Conservation (phyloP, 495 filamentous ascomycete species). For the Tirmania nivea region DNA sequence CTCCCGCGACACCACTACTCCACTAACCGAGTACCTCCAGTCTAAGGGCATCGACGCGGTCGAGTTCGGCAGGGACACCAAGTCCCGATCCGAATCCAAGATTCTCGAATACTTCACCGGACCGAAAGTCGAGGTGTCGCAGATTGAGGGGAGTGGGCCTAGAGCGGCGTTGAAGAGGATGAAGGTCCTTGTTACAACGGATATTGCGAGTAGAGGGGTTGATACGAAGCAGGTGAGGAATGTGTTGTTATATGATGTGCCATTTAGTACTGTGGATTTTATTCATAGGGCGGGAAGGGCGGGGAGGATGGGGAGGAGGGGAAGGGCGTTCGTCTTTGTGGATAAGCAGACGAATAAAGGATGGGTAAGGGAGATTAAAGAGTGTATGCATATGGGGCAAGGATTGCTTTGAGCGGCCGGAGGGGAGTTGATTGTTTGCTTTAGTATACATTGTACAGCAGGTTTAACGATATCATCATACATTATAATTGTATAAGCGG, state of each 20-base stretch:
- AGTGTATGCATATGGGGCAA: slow-evolving; percentile 8
- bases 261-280: slow-evolving; percentile 88
- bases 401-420: neutral
- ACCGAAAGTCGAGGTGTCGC: slow-evolving; percentile 5
- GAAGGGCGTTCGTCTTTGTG: slow-evolving; percentile 71
- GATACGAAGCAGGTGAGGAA: slow-evolving; percentile 83
- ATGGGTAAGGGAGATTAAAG: slow-evolving; percentile 54
- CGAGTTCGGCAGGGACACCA: slow-evolving; percentile 60
- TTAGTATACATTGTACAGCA: too few relatives aligned
- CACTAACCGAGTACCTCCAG: slow-evolving; percentile 59
- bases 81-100: slow-evolving; percentile 46
- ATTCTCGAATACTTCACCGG: slow-evolving; percentile 55
- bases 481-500: too few relatives aligned
- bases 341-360: slow-evolving; percentile 68
- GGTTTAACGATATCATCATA: too few relatives aligned
- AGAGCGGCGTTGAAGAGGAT: slow-evolving; percentile 32
- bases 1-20: slow-evolving; percentile 68
- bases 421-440: too few relatives aligned
- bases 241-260: slow-evolving; percentile 85
- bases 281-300: slow-evolving; percentile 84
- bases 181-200: slow-evolving; percentile 82
- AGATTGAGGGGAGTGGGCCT: slow-evolving; percentile 1
- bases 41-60: slow-evolving; percentile 74
- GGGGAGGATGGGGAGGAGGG: slow-evolving; percentile 78
- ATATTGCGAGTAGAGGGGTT: slow-evolving; percentile 77